Conservation (phyloP, 176 grass and related monocot species). For the Eleusine indica region DNA sequence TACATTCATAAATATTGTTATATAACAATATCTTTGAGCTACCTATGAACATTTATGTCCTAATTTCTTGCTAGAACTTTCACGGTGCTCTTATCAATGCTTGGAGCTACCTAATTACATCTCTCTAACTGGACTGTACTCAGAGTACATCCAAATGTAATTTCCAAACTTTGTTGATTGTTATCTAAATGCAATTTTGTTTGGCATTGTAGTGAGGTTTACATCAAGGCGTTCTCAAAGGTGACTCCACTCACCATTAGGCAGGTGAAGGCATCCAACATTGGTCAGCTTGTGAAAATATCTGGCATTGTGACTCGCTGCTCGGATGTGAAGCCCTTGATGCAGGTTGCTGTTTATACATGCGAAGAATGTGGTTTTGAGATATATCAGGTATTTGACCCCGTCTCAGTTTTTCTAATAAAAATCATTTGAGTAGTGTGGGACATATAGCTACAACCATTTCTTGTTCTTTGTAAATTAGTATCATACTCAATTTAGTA, state of each 20-base stretch:
- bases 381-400: slow-evolving; percentile 88
- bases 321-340: slow-evolving; percentile 93
- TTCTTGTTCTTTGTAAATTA: neutral
- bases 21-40: neutral
- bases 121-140: neutral
- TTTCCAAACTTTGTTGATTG: neutral
- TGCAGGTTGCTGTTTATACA: slow-evolving; percentile 99
- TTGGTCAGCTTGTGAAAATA: slow-evolving; percentile 99
- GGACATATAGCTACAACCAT: neutral
- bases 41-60: neutral
- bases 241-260: slow-evolving; percentile 72
- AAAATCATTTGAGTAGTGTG: neutral
- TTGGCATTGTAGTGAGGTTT: slow-evolving; percentile 79
- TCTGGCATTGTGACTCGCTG: slow-evolving; percentile 98
- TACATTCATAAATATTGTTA: neutral
- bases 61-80: neutral
- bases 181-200: slow-evolving; percentile 23
- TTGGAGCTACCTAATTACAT: neutral
- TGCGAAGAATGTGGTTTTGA: slow-evolving; percentile 99
- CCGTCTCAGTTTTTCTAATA: neutral
- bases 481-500: slow-evolving; percentile 2
- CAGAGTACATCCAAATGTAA: neutral
- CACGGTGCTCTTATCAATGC: neutral
- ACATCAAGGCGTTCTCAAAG: slow-evolving; percentile 91
- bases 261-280: slow-evolving; percentile 96